phyloP scores from a whole-genome alignment of 352 stramenopile species.

The Phytophthora vignae region DNA sequence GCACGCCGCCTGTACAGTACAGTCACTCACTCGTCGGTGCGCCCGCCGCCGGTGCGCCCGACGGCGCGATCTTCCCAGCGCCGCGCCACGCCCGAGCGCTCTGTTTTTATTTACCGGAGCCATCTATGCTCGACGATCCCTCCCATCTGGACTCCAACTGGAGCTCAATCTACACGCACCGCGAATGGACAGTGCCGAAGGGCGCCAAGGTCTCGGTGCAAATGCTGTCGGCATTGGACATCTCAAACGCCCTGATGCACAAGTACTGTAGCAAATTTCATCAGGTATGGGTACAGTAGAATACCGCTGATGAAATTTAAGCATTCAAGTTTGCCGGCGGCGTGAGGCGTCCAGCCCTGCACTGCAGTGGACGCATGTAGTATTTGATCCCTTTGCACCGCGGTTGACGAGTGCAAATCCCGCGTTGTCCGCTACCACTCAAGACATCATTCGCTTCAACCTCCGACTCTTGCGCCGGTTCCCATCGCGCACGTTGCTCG shows the following conservation, averaged over 20 bases:
- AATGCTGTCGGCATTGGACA: not conserved
- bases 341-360: not conserved
- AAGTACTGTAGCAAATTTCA: too few relatives aligned
- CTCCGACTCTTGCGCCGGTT: slow-evolving; percentile 4
- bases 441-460: slow-evolving; percentile 12
- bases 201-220: not conserved
- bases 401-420: slow-evolving; percentile 24
- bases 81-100: slow-evolving; percentile 1
- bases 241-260: not conserved
- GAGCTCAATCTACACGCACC: not conserved
- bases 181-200: not conserved
- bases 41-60: too few relatives aligned
- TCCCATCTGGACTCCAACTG: slow-evolving; percentile 14
- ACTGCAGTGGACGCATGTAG: not conserved
- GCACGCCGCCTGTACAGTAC: too few relatives aligned
- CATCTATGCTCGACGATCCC: slow-evolving; percentile 23
- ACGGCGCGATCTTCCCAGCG: not conserved
- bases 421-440: slow-evolving; percentile 5
- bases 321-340: not conserved
- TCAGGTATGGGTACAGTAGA: too few relatives aligned
- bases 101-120: slow-evolving; percentile 18
- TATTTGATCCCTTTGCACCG: not conserved
- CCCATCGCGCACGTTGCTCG: slow-evolving; percentile 6
- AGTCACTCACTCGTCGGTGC: too few relatives aligned
- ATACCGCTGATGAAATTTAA: not conserved